Base-by-base conservation (phyloP, 1,284 basidiomycete genomes). In the Anthracocystis panici-leucophaei region DNA sequence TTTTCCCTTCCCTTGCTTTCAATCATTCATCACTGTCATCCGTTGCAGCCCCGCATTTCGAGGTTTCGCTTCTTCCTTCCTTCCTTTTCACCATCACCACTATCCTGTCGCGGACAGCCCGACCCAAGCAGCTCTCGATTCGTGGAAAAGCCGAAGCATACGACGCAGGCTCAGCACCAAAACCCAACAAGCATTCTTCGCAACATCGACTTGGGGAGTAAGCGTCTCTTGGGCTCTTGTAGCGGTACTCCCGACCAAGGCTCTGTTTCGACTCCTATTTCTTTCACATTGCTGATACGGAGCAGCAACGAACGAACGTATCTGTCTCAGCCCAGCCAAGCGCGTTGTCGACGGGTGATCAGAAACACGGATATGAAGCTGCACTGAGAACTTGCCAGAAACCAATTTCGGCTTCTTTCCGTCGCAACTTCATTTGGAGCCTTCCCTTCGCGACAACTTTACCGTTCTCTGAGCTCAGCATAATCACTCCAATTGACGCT, bases 371-470 rank as follows among this genome's bases (percentile, higher is more conserved):
- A 35, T 21, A 21, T 52, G 35, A 38, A 38, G 50, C 50, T 52
- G 20, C 33, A 20, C 50, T 52, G 25, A 53, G 18, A 53, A 14
- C 23, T 5, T 27, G 14, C 25, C 25, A 20, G n/a, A 23, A 23
- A n/a, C 40, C 5, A n/a, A 31, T 16, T 18, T 23, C 49, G 49
- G 31, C 31, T 51, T 12, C 33, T 1, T 23, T 14, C 21, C 50
- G 33, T 40, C 12, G 20, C 54, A 48, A 27, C 55, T 45, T 45
- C 25, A 23, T 31, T 27, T 31, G 25, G 38, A 53, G 35, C 35
- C 35, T 38, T 38, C 14, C 1, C 18, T 33, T 31, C 10, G 18
- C 41, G 10, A 35, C 29, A 46, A 5, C 12, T 11, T 29, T 38
- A 11, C 16, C n/a, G 2, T 16, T 12, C 6, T n/a, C 8, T 1